Conservation (phyloP, 2,329 filamentous ascomycete genomes). For the Scedosporium boydii region DNA sequence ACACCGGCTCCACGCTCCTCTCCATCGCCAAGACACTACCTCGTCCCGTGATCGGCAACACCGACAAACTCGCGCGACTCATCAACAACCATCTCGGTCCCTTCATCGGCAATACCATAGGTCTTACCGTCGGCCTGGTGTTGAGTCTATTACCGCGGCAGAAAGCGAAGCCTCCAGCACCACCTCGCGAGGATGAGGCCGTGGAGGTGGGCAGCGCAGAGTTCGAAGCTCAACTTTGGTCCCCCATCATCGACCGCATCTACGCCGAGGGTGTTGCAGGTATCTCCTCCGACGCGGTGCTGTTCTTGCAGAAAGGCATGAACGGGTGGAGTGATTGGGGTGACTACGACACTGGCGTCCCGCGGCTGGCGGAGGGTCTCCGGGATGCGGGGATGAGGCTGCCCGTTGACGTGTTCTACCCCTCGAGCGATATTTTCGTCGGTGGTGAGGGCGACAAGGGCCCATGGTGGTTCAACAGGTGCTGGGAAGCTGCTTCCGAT, state of each 20-base stretch:
- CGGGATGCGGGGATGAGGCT: background rate
- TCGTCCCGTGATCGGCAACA: constrained; percentile 10
- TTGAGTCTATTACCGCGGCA: background rate
- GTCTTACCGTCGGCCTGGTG: background rate
- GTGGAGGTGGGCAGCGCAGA: background rate
- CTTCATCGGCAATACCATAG: constrained; percentile 6
- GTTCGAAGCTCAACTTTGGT: background rate
- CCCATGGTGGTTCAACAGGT: background rate
- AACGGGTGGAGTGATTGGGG: background rate
- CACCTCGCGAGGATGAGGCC: background rate
- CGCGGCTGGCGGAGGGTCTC: background rate
- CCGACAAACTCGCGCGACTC: constrained; percentile 14
- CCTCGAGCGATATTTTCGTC: background rate
- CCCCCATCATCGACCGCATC: background rate
- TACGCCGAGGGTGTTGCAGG: background rate
- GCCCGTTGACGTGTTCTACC: background rate
- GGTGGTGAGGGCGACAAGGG: background rate
- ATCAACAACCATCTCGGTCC: constrained; percentile 13
- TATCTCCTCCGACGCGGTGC: background rate
- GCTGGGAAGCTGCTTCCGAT: background rate
- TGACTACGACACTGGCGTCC: background rate
- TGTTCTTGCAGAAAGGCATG: background rate
- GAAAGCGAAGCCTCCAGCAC: background rate
- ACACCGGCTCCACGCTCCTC: constrained; percentile 7
- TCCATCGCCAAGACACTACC: background rate